phyloP scores from a whole-genome alignment of 345 rosid genomes.

The Clausena lansium region DNA sequence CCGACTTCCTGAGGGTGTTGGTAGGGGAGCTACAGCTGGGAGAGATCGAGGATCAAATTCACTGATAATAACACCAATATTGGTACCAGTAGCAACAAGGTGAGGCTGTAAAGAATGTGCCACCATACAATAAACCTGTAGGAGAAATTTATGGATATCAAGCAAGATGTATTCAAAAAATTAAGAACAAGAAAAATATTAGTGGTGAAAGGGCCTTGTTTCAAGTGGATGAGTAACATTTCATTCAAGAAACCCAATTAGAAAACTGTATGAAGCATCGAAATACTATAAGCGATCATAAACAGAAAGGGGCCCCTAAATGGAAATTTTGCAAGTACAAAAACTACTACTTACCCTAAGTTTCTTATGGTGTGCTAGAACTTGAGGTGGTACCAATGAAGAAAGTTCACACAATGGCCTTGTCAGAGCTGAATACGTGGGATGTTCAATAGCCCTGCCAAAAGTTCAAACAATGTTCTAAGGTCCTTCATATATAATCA shows the following conservation, averaged over 20 bases:
- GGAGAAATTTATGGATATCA: slow-evolving; percentile 26
- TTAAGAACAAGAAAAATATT: not conserved
- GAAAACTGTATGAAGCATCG: not conserved
- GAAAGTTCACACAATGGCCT: slow-evolving; percentile 98
- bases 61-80: slow-evolving; percentile 85
- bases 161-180: slow-evolving; percentile 16
- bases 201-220: not conserved
- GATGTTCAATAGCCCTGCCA: slow-evolving; percentile 97
- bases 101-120: slow-evolving; percentile 98
- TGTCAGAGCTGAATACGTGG: slow-evolving; percentile 94
- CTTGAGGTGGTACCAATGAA: slow-evolving; percentile 87
- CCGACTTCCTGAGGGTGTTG: slow-evolving; percentile 75
- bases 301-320: not conserved
- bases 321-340: not conserved
- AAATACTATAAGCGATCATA: not conserved
- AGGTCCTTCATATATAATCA: slow-evolving; percentile 1
- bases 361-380: slow-evolving; percentile 83
- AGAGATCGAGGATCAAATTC: slow-evolving; percentile 95
- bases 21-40: slow-evolving; percentile 88
- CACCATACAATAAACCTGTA: slow-evolving; percentile 96
- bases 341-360: slow-evolving; percentile 65
- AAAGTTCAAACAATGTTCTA: slow-evolving; percentile 12
- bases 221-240: not conserved
- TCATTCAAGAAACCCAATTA: not conserved
- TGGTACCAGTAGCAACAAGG: slow-evolving; percentile 95